Evolutionary conservation across 257 asterid genomes (phyloP).

Genomic region (Capsicum pubescens): DNA sequence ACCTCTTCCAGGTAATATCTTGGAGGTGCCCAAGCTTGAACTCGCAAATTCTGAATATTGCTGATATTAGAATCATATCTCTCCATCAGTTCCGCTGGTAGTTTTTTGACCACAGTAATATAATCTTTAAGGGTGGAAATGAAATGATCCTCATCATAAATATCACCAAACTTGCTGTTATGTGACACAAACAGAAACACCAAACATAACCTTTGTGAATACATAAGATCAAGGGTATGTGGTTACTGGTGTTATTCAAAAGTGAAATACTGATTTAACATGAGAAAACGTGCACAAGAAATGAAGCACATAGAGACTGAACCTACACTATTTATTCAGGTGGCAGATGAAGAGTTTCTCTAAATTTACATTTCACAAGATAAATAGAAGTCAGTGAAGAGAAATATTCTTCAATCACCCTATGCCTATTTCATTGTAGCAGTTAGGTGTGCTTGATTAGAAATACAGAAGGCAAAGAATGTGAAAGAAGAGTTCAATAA

Average conservation of each 20-base stretch:
- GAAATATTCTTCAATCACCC: slow-evolving; percentile 21
- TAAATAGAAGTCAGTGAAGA: not conserved
- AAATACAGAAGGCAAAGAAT: not conserved
- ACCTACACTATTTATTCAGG: not conserved
- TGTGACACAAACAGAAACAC: slow-evolving; percentile 29
- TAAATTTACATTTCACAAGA: not conserved
- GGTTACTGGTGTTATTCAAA: not conserved
- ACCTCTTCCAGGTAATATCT: slow-evolving; percentile 73
- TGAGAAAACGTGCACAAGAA: slow-evolving; percentile 4
- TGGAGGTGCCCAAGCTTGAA: slow-evolving; percentile 83
- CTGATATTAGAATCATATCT: slow-evolving; percentile 66
- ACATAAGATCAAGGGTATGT: not conserved
- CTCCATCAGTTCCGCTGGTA: slow-evolving; percentile 71
- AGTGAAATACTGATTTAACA: slow-evolving; percentile 5
- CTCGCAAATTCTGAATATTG: slow-evolving; percentile 61
- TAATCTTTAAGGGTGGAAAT: slow-evolving; percentile 63
- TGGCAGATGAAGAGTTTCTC: not conserved
- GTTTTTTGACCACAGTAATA: slow-evolving; percentile 63
- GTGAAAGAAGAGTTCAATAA: not conserved
- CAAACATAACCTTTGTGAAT: not conserved
- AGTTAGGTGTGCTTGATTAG: not conserved
- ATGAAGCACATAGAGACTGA: not conserved
- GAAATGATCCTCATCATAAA: slow-evolving; percentile 81
- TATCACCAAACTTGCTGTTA: slow-evolving; percentile 75
- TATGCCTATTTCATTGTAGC: slow-evolving; percentile 3